Percentiles rank a stretch among this genome's conserved stretches.
These are phyloP conservation scores for Thamnidium elegans DNA, from an alignment of 192 early-diverging fungal species.

Conservation along the genomic window DNA sequence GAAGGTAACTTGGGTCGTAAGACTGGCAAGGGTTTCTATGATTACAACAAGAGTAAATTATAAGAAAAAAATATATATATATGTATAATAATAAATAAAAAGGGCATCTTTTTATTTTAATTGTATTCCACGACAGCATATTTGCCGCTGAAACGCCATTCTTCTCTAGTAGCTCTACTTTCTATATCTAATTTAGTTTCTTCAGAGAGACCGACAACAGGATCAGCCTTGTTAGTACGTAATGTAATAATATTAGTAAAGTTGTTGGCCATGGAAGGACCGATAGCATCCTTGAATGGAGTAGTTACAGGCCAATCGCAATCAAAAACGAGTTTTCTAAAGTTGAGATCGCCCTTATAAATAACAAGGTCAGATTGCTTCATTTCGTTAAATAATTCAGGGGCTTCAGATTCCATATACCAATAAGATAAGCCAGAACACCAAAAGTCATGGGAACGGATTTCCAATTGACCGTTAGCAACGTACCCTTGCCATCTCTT, in stretches of 20 bases:
- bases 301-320: constrained; percentile 82
- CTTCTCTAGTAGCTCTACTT: constrained; percentile 31
- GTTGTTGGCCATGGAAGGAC: constrained; percentile 54
- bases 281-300: constrained; percentile 81
- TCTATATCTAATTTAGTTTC: constrained; percentile 58
- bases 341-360: constrained; percentile 98
- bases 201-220: constrained; percentile 63
- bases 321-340: constrained; percentile 93
- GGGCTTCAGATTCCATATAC: constrained; percentile 66
- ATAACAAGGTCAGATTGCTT: constrained; percentile 63
- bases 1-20: constrained; percentile 83
- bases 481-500: constrained; percentile 68
- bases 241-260: constrained; percentile 70
- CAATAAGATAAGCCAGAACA: constrained; percentile 79
- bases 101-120: neutral
- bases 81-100: neutral
- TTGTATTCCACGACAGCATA: constrained; percentile 64
- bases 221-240: constrained; percentile 88
- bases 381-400: constrained; percentile 61
- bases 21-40: constrained; percentile 82
- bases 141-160: constrained; percentile 72
- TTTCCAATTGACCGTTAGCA: constrained; percentile 56
- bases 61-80: too few relatives aligned
- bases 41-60: constrained; percentile 49
- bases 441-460: constrained; percentile 82